Percentiles rank a stretch among this genome's conserved stretches.
Evolutionary conservation across 108 stramenopile genomes (phyloP).

Genomic region (Aurantiochytrium sp.): DNA sequence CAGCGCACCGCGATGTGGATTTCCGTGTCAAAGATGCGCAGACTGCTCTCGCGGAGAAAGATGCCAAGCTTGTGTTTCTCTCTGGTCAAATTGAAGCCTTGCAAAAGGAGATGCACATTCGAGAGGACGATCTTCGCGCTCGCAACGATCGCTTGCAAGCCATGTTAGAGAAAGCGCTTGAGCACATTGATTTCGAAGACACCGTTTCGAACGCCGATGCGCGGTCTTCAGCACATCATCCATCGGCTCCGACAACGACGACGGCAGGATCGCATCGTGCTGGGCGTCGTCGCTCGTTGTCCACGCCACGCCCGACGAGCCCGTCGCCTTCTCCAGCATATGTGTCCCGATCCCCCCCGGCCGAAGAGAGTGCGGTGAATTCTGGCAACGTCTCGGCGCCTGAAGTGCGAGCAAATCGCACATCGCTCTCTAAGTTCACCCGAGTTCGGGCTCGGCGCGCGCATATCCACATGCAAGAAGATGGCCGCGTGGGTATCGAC

Average conservation of each 20-base stretch:
- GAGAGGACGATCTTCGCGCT: background rate
- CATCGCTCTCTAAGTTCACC: background rate
- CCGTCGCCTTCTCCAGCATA: no score
- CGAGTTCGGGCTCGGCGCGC: background rate
- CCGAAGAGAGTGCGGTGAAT: no score
- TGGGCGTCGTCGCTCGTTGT: no score
- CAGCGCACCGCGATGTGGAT: background rate
- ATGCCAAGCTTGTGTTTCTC: background rate
- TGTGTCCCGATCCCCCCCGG: no score
- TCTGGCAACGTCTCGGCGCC: no score
- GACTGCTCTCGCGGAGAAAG: background rate
- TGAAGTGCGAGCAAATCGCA: background rate
- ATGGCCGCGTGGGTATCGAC: background rate
- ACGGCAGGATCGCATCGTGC: no score
- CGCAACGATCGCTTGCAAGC: background rate
- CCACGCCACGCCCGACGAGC: no score
- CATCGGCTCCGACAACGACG: no score
- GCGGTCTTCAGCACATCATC: no score
- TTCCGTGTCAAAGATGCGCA: background rate
- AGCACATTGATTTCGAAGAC: no score
- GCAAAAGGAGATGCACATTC: background rate
- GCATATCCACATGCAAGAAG: background rate
- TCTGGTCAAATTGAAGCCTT: background rate
- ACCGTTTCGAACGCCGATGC: no score
- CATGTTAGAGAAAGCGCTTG: background rate